Evolutionary conservation across 805 yeast species (phyloP).

Genomic region (Teunomyces funiuensis): DNA sequence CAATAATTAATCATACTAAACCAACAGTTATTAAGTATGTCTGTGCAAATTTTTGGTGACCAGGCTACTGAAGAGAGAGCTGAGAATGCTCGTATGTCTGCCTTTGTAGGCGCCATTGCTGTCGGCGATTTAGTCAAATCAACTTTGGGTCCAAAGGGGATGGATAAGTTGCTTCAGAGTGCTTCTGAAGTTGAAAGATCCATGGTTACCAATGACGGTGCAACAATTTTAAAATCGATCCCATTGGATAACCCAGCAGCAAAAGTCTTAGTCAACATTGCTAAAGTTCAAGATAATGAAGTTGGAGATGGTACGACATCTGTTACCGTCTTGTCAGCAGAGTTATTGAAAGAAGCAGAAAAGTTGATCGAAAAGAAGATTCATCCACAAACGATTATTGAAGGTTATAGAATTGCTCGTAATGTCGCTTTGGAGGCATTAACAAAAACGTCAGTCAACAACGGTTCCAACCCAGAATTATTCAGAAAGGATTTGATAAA

Average conservation of each 20-base stretch:
- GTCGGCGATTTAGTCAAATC: slow-evolving; percentile 96
- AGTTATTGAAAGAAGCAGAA: slow-evolving; percentile 91
- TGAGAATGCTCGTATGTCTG: slow-evolving; percentile 95
- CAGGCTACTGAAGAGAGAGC: slow-evolving; percentile 97
- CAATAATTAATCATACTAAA: background rate
- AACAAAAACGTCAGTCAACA: slow-evolving; percentile 73
- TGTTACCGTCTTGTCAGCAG: slow-evolving; percentile 89
- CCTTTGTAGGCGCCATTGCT: slow-evolving; percentile 98
- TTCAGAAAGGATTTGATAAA: slow-evolving; percentile 77
- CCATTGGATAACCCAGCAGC: slow-evolving; percentile 98
- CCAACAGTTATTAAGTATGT: slow-evolving; percentile 36
- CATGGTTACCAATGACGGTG: slow-evolving; percentile 95
- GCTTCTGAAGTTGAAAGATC: slow-evolving; percentile 71
- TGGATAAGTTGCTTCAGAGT: slow-evolving; percentile 92
- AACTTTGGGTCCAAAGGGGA: slow-evolving; percentile 97
- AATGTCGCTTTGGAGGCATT: slow-evolving; percentile 83
- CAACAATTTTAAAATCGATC: slow-evolving; percentile 89
- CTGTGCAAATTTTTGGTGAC: slow-evolving; percentile 93
- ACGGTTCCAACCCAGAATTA: slow-evolving; percentile 52
- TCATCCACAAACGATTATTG: slow-evolving; percentile 97
- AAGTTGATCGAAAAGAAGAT: slow-evolving; percentile 86
- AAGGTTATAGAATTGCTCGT: slow-evolving; percentile 89
- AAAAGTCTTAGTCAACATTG: slow-evolving; percentile 87
- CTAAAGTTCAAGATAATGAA: slow-evolving; percentile 96
- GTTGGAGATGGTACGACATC: slow-evolving; percentile 99